Evolutionary conservation across 2,329 filamentous ascomycete species (phyloP), one percentile per base, ranked within the genome.

Genomic region (Claviceps monticola): DNA sequence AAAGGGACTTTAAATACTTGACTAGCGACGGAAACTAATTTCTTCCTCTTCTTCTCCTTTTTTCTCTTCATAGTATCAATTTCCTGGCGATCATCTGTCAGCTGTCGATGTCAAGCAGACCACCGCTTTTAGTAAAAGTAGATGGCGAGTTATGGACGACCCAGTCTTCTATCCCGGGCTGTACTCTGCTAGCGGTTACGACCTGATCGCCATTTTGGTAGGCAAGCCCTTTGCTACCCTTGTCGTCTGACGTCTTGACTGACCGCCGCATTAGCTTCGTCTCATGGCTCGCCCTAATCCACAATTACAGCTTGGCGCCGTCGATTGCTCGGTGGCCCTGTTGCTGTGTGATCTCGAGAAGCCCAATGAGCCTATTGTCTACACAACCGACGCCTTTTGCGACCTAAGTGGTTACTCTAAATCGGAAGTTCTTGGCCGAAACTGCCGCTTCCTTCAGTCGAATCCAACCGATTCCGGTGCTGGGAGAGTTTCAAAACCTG

Each of bases 311-410:
- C 82, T 95, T 43, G 89, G 88, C 6, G 78, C 86, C 0, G 82
- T 95, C 37, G 89, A 95, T 65, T 74, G 87, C 57, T 93, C 88
- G 1, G 93, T 88, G 61, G 84, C 88, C 2, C 82, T 95, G 56
- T 78, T 91, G 17, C 76, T 95, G 42, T 93, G 87, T 66, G 87
- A 94, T 64, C 80, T 89, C 36, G 74, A 78, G 43, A 76, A 79
- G 58, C 78, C 84, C 29, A 88, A 94, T 64, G 72, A 75, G 34
- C 88, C 89, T 2, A 88, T 95, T 54, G 79, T 94, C 8, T 95
- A 94, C 63, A 87, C 83, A 57, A 91, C 87, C 1, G 85, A 90
- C 5, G 78, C 86, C 34, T 95, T 94, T 63, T 78, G 82, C 59
- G 72, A 82, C 6, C 69, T 95, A 56, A 95, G 88, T 0, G 88